These are phyloP conservation scores for Suillus decipiens DNA, from an alignment of 768 basidiomycete genomes.

Conservation along the genomic window DNA sequence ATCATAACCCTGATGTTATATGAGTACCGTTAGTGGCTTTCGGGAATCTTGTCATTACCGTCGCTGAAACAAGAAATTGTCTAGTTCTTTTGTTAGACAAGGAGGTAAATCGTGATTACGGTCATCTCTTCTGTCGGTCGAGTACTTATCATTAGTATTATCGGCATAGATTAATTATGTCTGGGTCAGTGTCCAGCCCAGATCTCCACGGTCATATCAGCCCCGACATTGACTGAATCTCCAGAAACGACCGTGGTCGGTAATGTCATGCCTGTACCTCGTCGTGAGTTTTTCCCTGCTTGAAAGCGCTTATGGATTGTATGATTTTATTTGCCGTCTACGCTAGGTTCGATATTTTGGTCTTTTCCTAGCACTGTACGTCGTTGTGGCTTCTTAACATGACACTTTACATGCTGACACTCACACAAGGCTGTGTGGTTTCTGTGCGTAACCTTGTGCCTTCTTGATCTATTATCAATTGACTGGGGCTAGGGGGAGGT, in stretches of 20 bases:
- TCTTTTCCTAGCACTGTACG: constrained; percentile 1
- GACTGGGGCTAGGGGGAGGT: constrained; percentile 1
- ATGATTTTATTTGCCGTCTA: not conserved
- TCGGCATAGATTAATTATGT: not conserved
- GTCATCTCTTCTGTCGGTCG: not conserved
- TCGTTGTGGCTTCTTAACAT: not conserved
- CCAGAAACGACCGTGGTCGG: not conserved
- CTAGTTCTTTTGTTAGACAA: constrained; percentile 2
- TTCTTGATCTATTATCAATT: not conserved
- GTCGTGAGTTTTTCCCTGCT: not conserved
- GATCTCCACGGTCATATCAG: not conserved
- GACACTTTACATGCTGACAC: not conserved
- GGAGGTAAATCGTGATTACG: not conserved
- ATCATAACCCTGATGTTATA: not conserved
- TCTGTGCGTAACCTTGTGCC: not conserved
- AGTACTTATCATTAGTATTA: not conserved
- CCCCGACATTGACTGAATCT: not conserved
- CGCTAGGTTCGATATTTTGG: constrained; percentile 1
- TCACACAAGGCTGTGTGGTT: not conserved
- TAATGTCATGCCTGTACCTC: constrained; percentile 4
- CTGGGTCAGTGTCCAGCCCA: not conserved
- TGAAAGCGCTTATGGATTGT: not conserved
- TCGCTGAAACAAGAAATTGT: not conserved
- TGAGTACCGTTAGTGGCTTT: constrained; percentile 4
- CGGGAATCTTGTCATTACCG: not conserved